Evolutionary conservation across 331 rosid genomes (phyloP), one percentile per base, ranked within the genome.

Genomic region (Malus hybrid): DNA sequence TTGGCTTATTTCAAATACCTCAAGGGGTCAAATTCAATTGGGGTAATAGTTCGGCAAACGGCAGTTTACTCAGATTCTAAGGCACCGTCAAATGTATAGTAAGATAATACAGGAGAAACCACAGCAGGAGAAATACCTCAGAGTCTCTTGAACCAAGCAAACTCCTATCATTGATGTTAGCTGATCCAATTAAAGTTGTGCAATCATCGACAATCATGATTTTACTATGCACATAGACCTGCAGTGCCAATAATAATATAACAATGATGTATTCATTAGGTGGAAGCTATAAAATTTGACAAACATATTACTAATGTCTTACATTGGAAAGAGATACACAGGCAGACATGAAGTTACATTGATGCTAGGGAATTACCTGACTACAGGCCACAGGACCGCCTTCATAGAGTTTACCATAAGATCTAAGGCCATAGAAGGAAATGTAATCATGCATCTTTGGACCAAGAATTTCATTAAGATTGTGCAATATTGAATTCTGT

Each of bases 191-290:
- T 80, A 95, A 82, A 75, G 89, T 80, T 24, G 82, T 80, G 72
- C 91, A 86, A 71, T 95, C 99, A 78, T 95, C 99, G 22, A 90
- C 39, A 68, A 95, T 92, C 97, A 95, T 88, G 84, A 95, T 84
- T 90, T 95, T 92, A 86, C 99, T 92, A 81, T 95, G 99, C 77
- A 95, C 99, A 67, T 95, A 95, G 64, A 95, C 90, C 99, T 95
- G 87, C 85, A 76, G 61, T 15, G 68, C 66, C 72, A 68, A 69
- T 57, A 30, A 62, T 48, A 63, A 30, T 18, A 73, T 36, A 71
- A 66, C 28, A 42, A 63, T 33, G 71, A 81, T 32, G 71, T 22
- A 26, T 24, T 63, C 16, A 75, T 26, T 36, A 60, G 72, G 34
- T 67, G 12, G 5, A 33, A 71, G 62, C 65, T 14, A 71, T 11